Percentiles rank a stretch among this genome's conserved stretches.
phyloP scores from a whole-genome alignment of 305 asterid species.

The Solanum hybrid region DNA sequence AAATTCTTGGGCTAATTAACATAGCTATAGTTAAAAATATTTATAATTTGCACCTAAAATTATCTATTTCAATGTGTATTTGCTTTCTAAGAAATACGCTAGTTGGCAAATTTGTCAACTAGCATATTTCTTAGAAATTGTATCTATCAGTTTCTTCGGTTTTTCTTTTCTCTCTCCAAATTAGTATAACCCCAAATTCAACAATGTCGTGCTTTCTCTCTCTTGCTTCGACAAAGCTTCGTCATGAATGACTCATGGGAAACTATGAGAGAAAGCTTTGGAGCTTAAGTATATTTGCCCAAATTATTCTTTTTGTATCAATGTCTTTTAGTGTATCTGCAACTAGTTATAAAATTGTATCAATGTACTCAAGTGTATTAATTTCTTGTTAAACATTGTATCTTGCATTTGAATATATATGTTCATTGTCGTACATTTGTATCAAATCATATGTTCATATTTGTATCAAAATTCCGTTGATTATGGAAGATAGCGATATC shows the following conservation, averaged over 20 bases:
- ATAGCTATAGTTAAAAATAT: neutral
- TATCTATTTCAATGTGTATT: neutral
- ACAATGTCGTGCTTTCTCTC: neutral
- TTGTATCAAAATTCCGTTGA: neutral
- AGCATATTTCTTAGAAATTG: neutral
- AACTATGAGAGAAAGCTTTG: neutral
- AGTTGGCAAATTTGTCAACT: neutral
- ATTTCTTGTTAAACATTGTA: neutral
- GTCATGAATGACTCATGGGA: neutral
- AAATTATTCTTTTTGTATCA: neutral
- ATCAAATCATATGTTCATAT: neutral
- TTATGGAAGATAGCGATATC: neutral
- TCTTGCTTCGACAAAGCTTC: neutral
- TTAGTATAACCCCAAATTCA: neutral
- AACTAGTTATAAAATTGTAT: neutral
- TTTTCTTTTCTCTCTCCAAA: no score
- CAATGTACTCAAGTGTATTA: neutral
- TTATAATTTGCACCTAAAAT: neutral
- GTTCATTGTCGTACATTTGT: neutral
- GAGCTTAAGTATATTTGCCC: neutral
- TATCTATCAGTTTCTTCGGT: no score
- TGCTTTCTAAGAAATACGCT: no score
- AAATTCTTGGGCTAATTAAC: no score
- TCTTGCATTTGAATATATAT: neutral
- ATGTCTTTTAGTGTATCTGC: neutral